Evolutionary conservation across 164 flowering plant genomes (phyloP).

Genomic region (Cinnamomum chago): DNA sequence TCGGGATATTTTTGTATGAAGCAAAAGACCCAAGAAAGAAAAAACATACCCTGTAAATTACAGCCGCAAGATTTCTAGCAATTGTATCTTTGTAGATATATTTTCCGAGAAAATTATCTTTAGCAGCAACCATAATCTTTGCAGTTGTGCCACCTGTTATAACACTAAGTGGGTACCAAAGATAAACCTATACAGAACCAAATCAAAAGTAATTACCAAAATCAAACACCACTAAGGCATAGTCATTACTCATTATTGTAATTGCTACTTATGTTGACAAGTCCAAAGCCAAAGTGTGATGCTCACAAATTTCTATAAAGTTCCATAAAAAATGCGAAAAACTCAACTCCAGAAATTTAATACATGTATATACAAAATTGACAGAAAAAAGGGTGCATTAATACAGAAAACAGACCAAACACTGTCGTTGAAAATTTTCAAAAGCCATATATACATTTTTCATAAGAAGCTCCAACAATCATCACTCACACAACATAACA

Average conservation of each 20-base stretch:
- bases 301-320: too few relatives aligned
- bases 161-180: conserved; percentile 90
- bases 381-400: too few relatives aligned
- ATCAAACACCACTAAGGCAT: not conserved
- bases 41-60: conserved; percentile 64
- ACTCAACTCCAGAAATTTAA: too few relatives aligned
- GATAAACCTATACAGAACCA: conserved; percentile 55
- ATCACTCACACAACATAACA: too few relatives aligned
- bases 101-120: conserved; percentile 88
- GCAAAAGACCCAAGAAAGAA: not conserved
- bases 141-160: conserved; percentile 93
- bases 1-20: not conserved
- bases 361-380: not conserved
- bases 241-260: too few relatives aligned
- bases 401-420: too few relatives aligned
- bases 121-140: conserved; percentile 93
- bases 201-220: not conserved
- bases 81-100: conserved; percentile 84
- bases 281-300: too few relatives aligned
- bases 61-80: conserved; percentile 89
- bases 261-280: too few relatives aligned
- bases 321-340: not conserved
- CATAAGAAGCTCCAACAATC: too few relatives aligned
- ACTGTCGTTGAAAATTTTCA: too few relatives aligned
- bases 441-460: too few relatives aligned